Evolutionary conservation across 2,329 filamentous ascomycete genomes (phyloP).

Genomic region (Microsporum ferrugineum): DNA sequence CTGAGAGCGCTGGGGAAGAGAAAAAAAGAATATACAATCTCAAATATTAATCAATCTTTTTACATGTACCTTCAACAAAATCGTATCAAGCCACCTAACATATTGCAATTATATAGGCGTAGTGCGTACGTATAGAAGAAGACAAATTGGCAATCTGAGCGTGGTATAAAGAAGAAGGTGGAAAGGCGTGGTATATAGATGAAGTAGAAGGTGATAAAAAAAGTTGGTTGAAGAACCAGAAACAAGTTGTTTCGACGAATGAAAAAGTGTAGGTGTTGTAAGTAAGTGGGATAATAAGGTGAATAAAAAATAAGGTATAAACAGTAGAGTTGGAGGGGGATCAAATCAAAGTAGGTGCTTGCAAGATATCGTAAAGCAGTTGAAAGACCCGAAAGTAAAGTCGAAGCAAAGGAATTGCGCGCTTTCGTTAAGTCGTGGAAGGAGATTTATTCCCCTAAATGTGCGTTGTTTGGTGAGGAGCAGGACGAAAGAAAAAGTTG

Average conservation of each 20-base stretch:
- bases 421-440: constrained; percentile 2
- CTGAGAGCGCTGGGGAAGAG: constrained; percentile 2
- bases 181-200: constrained; percentile 4
- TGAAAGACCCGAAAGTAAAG: constrained; percentile 4
- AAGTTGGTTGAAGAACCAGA: neutral
- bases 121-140: neutral
- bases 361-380: neutral
- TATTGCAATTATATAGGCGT: constrained; percentile 5
- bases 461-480: neutral
- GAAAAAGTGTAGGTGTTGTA: neutral
- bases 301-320: neutral
- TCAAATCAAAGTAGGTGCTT: neutral
- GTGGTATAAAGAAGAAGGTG: neutral
- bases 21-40: neutral
- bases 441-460: neutral
- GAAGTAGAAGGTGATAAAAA: neutral
- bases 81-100: neutral
- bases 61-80: neutral
- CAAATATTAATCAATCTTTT: neutral
- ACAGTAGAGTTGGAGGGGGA: neutral
- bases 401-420: neutral
- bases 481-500: neutral
- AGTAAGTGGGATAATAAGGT: neutral
- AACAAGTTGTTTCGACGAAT: neutral
- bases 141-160: neutral